These are phyloP conservation scores for Fusarium annulatum DNA, from an alignment of 2,329 filamentous ascomycete species.

Conservation along the genomic window DNA sequence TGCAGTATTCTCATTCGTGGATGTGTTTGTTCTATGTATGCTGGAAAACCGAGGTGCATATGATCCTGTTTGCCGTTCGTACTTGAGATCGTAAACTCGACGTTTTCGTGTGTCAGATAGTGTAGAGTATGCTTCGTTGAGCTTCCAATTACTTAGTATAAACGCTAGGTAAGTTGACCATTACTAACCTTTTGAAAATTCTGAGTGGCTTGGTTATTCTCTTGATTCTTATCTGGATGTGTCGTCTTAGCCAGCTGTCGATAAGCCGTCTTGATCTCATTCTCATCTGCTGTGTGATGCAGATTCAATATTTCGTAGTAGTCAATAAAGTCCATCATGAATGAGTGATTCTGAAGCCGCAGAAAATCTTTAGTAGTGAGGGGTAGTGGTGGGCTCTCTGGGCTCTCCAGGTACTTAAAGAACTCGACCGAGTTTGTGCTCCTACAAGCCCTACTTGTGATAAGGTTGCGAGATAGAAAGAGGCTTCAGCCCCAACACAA, in stretches of 20 bases:
- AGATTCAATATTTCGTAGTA: not conserved
- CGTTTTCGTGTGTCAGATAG: not conserved
- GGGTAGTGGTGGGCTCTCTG: no score
- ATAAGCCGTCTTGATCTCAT: not conserved
- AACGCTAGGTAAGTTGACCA: not conserved
- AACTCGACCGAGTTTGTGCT: not conserved
- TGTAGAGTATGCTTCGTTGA: not conserved
- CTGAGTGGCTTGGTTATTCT: not conserved
- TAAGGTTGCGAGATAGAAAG: not conserved
- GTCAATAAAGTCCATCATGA: not conserved
- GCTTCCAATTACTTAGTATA: not conserved
- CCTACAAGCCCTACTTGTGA: not conserved
- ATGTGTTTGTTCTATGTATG: not conserved
- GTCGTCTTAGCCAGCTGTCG: not conserved
- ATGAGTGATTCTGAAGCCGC: rapidly evolving
- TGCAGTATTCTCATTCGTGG: not conserved
- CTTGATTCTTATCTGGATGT: not conserved
- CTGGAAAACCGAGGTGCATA: no score
- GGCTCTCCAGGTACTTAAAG: not conserved
- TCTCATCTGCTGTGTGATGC: not conserved
- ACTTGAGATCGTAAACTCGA: not conserved
- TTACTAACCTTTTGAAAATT: not conserved
- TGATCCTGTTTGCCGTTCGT: not conserved
- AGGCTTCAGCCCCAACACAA: not conserved
- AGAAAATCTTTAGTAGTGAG: not conserved